phyloP scores from a whole-genome alignment of 1,284 basidiomycete genomes.

The Moesziomyces sp. region DNA sequence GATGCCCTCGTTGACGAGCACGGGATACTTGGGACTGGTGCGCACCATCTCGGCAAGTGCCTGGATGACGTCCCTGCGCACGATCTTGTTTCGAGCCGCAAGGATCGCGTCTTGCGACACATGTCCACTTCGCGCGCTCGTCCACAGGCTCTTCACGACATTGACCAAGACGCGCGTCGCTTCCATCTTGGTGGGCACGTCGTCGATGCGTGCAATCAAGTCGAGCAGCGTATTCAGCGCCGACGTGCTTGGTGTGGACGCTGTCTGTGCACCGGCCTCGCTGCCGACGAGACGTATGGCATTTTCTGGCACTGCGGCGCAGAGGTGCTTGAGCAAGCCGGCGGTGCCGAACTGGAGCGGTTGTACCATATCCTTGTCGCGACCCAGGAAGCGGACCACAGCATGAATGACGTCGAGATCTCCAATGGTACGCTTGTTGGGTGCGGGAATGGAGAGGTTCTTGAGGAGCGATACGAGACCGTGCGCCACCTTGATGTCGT shows the following conservation, averaged over 20 bases:
- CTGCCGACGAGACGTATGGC: conserved; percentile 74
- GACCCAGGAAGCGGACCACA: conserved; percentile 33
- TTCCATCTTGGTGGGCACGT: conserved; percentile 85
- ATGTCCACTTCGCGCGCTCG: conserved; percentile 8
- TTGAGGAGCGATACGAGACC: conserved; percentile 55
- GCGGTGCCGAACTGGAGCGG: conserved; percentile 87
- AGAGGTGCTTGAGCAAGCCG: conserved; percentile 87
- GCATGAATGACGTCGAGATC: conserved; percentile 29
- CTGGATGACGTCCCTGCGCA: conserved; percentile 36
- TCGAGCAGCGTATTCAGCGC: conserved; percentile 78
- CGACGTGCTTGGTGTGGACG: not conserved
- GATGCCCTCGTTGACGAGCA: conserved; percentile 88
- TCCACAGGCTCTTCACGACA: conserved; percentile 71
- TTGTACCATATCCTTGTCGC: conserved; percentile 54
- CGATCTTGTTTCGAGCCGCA: conserved; percentile 18
- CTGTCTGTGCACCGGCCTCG: not conserved
- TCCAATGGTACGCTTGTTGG: conserved; percentile 54
- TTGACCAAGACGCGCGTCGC: conserved; percentile 88
- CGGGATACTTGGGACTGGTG: conserved; percentile 80
- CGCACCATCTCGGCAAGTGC: conserved; percentile 79
- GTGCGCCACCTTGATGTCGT: conserved; percentile 57
- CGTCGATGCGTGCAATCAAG: conserved; percentile 82
- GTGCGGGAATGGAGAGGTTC: conserved; percentile 59
- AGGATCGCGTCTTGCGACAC: conserved; percentile 3
- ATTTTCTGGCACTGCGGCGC: conserved; percentile 71